Evolutionary conservation across 331 rosid species (phyloP), one percentile per base, ranked within the genome.

Genomic region (Dryas integrifolia): DNA sequence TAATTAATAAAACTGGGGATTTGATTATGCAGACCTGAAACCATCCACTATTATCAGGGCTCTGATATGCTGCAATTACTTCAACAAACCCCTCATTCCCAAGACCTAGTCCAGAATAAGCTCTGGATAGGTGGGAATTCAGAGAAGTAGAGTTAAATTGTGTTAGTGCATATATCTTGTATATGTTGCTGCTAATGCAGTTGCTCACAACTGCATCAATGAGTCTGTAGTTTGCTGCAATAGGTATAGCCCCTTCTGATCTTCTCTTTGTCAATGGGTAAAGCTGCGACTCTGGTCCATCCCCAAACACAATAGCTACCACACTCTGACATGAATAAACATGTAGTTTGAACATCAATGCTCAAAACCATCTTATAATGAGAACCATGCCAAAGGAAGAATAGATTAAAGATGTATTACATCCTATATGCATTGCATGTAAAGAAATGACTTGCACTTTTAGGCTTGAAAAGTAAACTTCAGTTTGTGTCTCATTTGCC

Each of bases 101-200:
- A 44, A 57, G 26, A 7, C 85, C 82, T 16, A 46, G 7, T 65
- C 79, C 74, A 50, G 87, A 44, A 70, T 83, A 80, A 43, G 84
- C 82, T 65, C 77, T 64, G 43, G 80, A 76, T 47, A 83, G 69
- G 72, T 83, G 87, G 64, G 84, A 73, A 69, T 83, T 83, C 65
- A 83, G 87, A 58, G 80, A 80, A 71, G 87, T 60, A 56, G 84
- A 83, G 77, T 83, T 83, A 78, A 58, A 77, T 47, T 83, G 87
- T 2, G 87, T 83, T 13, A 80, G 75, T 69, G 80, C 87, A 65
- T 58, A 83, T 16, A 83, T 80, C 47, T 41, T 74, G 47, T 55
- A 46, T 55, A 83, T 80, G 64, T 80, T 72, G 72, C 82, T 76
- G 73, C 79, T 75, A 48, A 80, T 64, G 68, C 87, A 83, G 75